These are phyloP conservation scores for Ceriops tagal DNA, from an alignment of 345 rosid species.

Conservation along the genomic window DNA sequence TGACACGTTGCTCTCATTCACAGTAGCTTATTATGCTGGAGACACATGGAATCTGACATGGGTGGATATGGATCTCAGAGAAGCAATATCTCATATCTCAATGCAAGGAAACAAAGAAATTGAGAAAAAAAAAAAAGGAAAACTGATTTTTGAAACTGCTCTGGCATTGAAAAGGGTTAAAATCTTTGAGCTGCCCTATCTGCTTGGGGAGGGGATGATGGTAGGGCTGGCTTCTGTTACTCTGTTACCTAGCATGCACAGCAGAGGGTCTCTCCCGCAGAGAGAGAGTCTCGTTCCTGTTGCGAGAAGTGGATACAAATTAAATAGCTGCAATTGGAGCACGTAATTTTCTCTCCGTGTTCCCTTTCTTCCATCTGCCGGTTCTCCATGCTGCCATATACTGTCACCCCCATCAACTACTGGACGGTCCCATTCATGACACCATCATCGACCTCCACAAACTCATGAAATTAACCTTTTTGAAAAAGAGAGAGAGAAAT, in stretches of 20 bases:
- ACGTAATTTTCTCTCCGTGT: conserved; percentile 41
- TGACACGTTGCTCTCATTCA: conserved; percentile 46
- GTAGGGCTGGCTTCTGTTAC: conserved; percentile 16
- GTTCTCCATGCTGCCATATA: conserved; percentile 22
- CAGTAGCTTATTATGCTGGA: conserved; percentile 45
- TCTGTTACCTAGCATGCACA: conserved; percentile 15
- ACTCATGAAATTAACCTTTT: conserved; percentile 20
- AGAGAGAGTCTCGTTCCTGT: conserved; percentile 44
- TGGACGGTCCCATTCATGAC: conserved; percentile 45
- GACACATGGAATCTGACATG: conserved; percentile 62
- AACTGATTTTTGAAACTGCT: conserved; percentile 25
- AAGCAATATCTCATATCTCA: conserved; percentile 23
- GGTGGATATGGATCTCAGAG: conserved; percentile 42
- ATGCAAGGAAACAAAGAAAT: conserved; percentile 19
- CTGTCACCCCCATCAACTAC: conserved; percentile 16
- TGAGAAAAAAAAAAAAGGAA: not conserved
- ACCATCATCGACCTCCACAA: conserved; percentile 20
- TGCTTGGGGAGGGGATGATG: conserved; percentile 24
- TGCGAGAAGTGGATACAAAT: conserved; percentile 44
- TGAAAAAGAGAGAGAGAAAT: not conserved
- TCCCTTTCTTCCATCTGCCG: conserved; percentile 57
- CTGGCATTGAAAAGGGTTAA: conserved; percentile 6
- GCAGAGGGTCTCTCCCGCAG: conserved; percentile 35
- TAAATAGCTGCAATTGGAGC: conserved; percentile 54
- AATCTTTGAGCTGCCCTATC: conserved; percentile 4